phyloP scores from a whole-genome alignment of 352 stramenopile species.

The Phytophthora fragariae region DNA sequence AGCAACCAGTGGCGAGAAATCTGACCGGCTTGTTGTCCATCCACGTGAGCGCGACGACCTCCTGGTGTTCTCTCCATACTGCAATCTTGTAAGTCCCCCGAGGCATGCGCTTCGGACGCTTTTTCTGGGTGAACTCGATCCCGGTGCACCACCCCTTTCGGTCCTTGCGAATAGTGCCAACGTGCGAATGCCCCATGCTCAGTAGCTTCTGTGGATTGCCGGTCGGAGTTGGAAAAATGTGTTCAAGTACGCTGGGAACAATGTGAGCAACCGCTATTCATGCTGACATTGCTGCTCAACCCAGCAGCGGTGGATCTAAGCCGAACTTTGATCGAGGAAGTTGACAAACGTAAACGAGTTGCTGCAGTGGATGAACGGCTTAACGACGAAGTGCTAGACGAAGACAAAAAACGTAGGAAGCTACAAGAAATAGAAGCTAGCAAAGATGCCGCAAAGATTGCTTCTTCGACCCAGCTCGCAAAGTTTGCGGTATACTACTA shows the following conservation, averaged over 20 bases:
- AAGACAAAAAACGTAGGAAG: neutral
- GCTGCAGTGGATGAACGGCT: neutral
- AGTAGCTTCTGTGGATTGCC: conserved; percentile 11
- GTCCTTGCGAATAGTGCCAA: conserved; percentile 11
- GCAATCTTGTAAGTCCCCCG: no score
- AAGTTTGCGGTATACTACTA: conserved; percentile 8
- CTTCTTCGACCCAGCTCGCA: neutral
- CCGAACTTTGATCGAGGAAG: neutral
- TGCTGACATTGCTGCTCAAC: conserved; percentile 1
- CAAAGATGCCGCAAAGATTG: conserved; percentile 5
- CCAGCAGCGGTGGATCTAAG: neutral
- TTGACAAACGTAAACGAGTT: neutral
- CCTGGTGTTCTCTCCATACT: no score
- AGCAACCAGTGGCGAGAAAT: no score
- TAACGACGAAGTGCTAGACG: neutral
- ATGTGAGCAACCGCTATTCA: neutral
- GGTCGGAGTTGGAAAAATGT: neutral
- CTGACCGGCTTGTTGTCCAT: no score
- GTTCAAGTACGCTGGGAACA: neutral
- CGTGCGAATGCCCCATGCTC: conserved; percentile 9
- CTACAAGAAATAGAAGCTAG: neutral
- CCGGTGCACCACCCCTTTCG: no score
- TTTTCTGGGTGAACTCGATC: no score
- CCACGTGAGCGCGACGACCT: no score
- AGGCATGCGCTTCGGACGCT: no score